Evolutionary conservation across 148 eudicot species (phyloP).

Genomic region (Beta vulgaris): DNA sequence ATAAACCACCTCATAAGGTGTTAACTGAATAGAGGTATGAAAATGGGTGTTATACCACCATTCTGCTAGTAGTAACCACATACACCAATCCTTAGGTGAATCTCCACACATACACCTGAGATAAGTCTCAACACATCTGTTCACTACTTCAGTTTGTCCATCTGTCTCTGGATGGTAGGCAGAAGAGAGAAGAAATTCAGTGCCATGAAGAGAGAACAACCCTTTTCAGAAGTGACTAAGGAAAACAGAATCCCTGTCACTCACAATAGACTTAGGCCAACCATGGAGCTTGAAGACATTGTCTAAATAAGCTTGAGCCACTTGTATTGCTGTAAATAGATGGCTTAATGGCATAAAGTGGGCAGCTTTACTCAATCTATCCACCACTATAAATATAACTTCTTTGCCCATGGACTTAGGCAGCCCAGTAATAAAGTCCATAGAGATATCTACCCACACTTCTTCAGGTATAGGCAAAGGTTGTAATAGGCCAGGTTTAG

Average conservation of each 20-base stretch:
- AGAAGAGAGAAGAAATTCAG: neutral
- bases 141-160: neutral
- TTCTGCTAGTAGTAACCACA: neutral
- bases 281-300: neutral
- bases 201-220: neutral
- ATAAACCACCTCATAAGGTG: neutral
- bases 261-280: neutral
- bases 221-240: neutral
- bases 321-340: neutral
- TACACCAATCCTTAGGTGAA: neutral
- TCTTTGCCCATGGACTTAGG: neutral
- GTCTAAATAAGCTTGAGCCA: neutral
- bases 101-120: neutral
- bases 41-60: neutral
- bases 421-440: neutral
- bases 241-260: neutral
- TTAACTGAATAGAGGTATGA: neutral
- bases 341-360: neutral
- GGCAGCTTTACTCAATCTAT: neutral
- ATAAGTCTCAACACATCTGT: neutral
- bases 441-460: neutral
- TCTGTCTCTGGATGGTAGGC: neutral
- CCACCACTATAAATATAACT: neutral
- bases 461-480: neutral
- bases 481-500: neutral